phyloP scores from a whole-genome alignment of 768 basidiomycete genomes.

The Suillus decipiens region DNA sequence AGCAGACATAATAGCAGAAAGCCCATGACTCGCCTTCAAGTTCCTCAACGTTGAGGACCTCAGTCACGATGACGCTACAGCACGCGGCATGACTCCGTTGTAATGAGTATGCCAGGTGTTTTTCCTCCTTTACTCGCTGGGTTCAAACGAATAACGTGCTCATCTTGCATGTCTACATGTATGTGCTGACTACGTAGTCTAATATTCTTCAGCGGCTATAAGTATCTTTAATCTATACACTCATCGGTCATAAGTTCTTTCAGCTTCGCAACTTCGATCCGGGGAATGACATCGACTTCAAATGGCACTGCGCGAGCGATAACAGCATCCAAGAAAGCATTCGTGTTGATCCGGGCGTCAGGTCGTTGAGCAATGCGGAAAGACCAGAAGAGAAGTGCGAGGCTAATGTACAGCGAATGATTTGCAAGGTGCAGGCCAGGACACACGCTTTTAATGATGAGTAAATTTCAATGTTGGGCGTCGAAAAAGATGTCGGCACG shows the following conservation, averaged over 20 bases:
- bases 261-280: slow-evolving; percentile 17
- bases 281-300: not conserved
- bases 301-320: not conserved
- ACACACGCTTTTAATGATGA: slow-evolving; percentile 44
- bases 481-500: not conserved
- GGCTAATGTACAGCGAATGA: slow-evolving; percentile 58
- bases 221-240: not conserved
- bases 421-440: slow-evolving; percentile 53
- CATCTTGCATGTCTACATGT: not conserved
- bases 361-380: not conserved
- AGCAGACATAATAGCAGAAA: no score
- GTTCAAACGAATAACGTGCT: not conserved
- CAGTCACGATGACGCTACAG: no score
- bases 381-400: slow-evolving; percentile 58
- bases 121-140: not conserved
- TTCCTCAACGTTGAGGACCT: no score
- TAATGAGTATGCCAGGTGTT: not conserved
- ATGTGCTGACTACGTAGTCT: not conserved
- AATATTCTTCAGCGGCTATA: not conserved
- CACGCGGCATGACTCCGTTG: not conserved
- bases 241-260: slow-evolving; percentile 16
- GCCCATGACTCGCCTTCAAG: no score
- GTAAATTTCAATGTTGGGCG: not conserved
- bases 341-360: not conserved
- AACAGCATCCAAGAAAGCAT: not conserved